Evolutionary conservation across 306 rosid genomes (phyloP).

Genomic region (Erythrophleum fordii): DNA sequence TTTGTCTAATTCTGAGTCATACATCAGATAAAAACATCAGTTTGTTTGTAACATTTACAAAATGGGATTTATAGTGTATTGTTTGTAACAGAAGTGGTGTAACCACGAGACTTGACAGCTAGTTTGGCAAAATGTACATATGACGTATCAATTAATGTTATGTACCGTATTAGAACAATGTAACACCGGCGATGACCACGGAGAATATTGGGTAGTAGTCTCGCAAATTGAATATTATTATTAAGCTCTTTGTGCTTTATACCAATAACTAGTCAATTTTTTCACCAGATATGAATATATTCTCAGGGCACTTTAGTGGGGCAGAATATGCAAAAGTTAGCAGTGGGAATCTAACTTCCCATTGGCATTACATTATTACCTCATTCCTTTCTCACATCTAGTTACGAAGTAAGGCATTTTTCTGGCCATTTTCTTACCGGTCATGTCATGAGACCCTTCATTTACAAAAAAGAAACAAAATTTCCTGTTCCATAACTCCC

Average conservation of each 20-base stretch:
- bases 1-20: too few relatives aligned
- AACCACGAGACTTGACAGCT: too few relatives aligned
- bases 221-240: background rate
- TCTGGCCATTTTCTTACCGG: background rate
- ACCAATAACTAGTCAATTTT: background rate
- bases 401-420: background rate
- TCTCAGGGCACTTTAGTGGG: background rate
- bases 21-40: too few relatives aligned
- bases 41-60: too few relatives aligned
- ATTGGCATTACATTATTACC: background rate
- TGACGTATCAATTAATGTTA: too few relatives aligned
- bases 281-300: background rate
- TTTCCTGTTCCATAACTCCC: background rate
- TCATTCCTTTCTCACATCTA: conserved; percentile 15
- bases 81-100: too few relatives aligned
- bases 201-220: background rate
- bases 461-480: background rate
- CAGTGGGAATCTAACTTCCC: background rate
- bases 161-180: too few relatives aligned
- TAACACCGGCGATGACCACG: background rate
- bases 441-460: background rate
- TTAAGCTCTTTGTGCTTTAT: background rate
- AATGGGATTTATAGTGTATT: too few relatives aligned
- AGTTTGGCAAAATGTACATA: too few relatives aligned
- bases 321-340: background rate